Conservation (phyloP, 1,284 basidiomycete genomes). For the Afroboletus lepidellus region DNA sequence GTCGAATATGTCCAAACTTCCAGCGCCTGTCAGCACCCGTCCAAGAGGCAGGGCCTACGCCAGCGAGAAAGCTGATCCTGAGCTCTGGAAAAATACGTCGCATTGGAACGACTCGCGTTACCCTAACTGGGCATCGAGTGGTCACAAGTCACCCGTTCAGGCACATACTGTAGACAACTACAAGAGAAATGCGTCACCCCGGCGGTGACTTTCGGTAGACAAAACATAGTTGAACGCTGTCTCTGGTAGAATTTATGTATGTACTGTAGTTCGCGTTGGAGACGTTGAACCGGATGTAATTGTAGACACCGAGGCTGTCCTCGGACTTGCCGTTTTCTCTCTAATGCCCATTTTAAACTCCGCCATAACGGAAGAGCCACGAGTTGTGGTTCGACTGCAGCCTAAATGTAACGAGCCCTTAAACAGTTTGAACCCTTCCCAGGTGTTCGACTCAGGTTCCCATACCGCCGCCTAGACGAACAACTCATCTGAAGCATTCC, state of each 20-base stretch:
- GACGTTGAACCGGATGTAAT: constrained; percentile 16
- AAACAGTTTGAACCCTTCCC: constrained; percentile 16
- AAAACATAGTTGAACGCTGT: neutral
- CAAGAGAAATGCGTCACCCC: constrained; percentile 44
- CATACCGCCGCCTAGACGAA: constrained; percentile 20
- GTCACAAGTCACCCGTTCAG: constrained; percentile 34
- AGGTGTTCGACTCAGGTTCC: constrained; percentile 9
- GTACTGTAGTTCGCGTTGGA: constrained; percentile 14
- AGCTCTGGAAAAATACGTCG: constrained; percentile 25
- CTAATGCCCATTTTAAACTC: constrained; percentile 13
- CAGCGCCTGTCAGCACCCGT: constrained; percentile 28
- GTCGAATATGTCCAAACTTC: constrained; percentile 38
- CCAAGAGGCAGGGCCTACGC: constrained; percentile 32
- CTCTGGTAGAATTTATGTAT: constrained; percentile 7
- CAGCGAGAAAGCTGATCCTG: constrained; percentile 26
- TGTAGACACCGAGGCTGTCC: neutral
- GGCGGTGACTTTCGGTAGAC: constrained; percentile 39
- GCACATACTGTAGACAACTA: constrained; percentile 40
- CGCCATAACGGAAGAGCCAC: constrained; percentile 6
- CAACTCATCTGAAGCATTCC: constrained; percentile 5
- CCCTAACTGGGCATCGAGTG: constrained; percentile 32
- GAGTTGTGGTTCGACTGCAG: constrained; percentile 5
- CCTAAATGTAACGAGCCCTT: constrained; percentile 15
- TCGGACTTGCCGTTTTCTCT: neutral
- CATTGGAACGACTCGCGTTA: constrained; percentile 22